These are phyloP conservation scores for Barbarea vulgaris DNA, from an alignment of 345 rosid species.

Conservation along the genomic window DNA sequence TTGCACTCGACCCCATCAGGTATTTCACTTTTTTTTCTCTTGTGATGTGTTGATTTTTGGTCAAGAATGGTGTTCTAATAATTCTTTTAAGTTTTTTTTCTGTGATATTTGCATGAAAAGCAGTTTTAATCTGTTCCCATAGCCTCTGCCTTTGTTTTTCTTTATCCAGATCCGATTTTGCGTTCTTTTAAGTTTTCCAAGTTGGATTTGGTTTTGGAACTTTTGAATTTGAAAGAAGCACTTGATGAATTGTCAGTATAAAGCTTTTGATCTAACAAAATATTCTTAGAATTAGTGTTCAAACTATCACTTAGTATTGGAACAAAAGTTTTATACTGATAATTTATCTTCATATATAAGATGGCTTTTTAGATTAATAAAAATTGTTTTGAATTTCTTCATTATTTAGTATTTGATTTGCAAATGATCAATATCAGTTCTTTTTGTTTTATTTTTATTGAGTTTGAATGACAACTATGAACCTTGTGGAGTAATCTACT, in stretches of 20 bases:
- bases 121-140: no score
- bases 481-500: not conserved
- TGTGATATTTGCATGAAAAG: not conserved
- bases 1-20: not conserved
- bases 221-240: accelerated
- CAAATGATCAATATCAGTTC: not conserved
- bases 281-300: no score
- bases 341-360: no score
- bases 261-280: slow-evolving; percentile 9
- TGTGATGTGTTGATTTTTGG: not conserved
- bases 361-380: no score
- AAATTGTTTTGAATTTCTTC: no score
- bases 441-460: not conserved
- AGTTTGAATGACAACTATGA: not conserved
- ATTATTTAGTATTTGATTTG: not conserved
- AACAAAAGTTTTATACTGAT: no score
- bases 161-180: not conserved
- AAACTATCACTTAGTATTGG: no score
- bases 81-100: no score
- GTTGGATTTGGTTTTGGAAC: not conserved
- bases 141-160: no score
- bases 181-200: not conserved
- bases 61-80: not conserved
- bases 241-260: not conserved
- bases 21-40: not conserved